Evolutionary conservation across 306 rosid species (phyloP).

Genomic region (Abrus precatorius): DNA sequence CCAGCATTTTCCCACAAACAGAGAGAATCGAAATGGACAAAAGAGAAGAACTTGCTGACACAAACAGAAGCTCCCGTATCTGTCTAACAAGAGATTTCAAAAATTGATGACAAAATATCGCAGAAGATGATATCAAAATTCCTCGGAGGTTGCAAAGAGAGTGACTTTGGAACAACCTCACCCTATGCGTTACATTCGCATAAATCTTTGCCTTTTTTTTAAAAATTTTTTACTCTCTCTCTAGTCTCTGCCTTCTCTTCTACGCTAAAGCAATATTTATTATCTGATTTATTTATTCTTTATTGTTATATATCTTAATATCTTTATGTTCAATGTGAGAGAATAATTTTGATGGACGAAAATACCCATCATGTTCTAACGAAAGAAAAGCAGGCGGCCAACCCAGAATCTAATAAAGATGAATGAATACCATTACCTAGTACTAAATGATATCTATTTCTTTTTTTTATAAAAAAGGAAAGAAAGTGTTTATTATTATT

Average conservation of each 20-base stretch:
- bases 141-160: slow-evolving; percentile 53
- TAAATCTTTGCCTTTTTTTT: neutral
- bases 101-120: slow-evolving; percentile 18
- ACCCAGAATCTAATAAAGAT: neutral
- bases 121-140: slow-evolving; percentile 32
- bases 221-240: neutral
- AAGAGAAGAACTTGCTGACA: slow-evolving; percentile 29
- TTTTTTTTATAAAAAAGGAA: too few relatives aligned
- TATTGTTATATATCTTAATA: neutral
- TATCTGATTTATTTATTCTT: neutral
- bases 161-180: slow-evolving; percentile 28
- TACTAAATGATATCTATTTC: too few relatives aligned
- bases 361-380: neutral
- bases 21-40: slow-evolving; percentile 5
- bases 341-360: neutral
- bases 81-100: neutral
- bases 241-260: slow-evolving; percentile 46
- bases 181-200: neutral
- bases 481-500: too few relatives aligned
- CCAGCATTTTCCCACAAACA: slow-evolving; percentile 55
- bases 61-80: slow-evolving; percentile 1
- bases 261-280: slow-evolving; percentile 52
- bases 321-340: neutral
- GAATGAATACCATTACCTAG: too few relatives aligned
- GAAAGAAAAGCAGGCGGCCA: neutral